phyloP scores from a whole-genome alignment of 495 filamentous ascomycete species.

The Articulospora tetracladia region DNA sequence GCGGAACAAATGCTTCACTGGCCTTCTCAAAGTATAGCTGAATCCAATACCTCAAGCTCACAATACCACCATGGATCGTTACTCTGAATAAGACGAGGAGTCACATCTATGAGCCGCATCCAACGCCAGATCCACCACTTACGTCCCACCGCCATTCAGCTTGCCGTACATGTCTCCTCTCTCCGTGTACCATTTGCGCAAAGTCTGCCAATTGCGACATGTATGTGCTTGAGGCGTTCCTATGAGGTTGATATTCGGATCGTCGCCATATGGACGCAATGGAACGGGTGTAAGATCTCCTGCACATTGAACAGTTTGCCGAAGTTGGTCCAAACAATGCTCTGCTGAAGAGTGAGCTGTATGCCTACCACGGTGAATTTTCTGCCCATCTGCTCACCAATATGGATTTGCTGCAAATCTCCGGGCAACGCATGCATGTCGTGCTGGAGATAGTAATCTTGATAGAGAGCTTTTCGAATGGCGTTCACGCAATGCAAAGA shows the following conservation, averaged over 20 bases:
- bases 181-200: constrained; percentile 16
- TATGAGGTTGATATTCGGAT: not conserved
- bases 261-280: constrained; percentile 7
- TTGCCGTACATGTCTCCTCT: constrained; percentile 6
- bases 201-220: constrained; percentile 13
- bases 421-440: not conserved
- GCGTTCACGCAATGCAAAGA: constrained; percentile 24
- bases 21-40: constrained; percentile 61
- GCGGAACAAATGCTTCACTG: constrained; percentile 89
- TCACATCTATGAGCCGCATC: no score
- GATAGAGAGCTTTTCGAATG: constrained; percentile 13
- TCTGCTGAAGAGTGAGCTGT: not conserved
- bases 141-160: constrained; percentile 2
- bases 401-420: constrained; percentile 1
- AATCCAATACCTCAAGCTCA: not conserved
- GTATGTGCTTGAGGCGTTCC: constrained; percentile 15
- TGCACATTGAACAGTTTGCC: constrained; percentile 19
- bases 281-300: constrained; percentile 9
- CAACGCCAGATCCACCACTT: not conserved
- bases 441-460: constrained; percentile 17
- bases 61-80: no score
- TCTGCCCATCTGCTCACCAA: constrained; percentile 14
- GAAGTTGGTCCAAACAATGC: constrained; percentile 23
- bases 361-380: constrained; percentile 8
- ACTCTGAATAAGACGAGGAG: no score